These are phyloP conservation scores for Lignosus rhinocerotis DNA, from an alignment of 1,284 basidiomycete species.

Conservation along the genomic window DNA sequence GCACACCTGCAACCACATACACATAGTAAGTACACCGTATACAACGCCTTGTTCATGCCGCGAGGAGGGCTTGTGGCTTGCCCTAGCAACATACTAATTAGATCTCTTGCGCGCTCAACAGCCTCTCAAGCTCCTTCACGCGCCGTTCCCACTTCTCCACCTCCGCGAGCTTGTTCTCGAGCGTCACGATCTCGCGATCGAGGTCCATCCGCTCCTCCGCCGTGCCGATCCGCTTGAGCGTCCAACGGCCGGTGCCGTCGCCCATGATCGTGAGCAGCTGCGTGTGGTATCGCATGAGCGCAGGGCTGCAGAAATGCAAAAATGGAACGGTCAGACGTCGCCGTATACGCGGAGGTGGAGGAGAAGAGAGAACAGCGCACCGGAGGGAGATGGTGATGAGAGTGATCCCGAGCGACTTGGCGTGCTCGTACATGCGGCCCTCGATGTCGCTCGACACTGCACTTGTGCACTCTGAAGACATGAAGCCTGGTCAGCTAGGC, in stretches of 20 bases:
- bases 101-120: constrained; percentile 40
- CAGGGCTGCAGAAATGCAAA: constrained; percentile 50
- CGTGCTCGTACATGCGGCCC: constrained; percentile 93
- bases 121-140: constrained; percentile 54
- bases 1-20: not conserved
- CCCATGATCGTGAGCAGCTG: constrained; percentile 76
- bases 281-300: constrained; percentile 82
- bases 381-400: constrained; percentile 89
- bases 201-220: constrained; percentile 73
- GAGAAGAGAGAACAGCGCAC: constrained; percentile 36
- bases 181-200: constrained; percentile 65
- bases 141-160: constrained; percentile 68
- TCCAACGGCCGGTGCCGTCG: constrained; percentile 68
- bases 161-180: constrained; percentile 68
- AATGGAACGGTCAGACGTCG: not conserved
- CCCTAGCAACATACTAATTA: not conserved
- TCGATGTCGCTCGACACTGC: constrained; percentile 97
- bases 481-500: not conserved
- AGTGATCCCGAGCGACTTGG: constrained; percentile 90
- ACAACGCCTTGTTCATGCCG: not conserved
- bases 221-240: constrained; percentile 68
- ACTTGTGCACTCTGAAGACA: constrained; percentile 81
- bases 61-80: no score
- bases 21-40: not conserved
- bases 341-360: not conserved